Evolutionary conservation across 108 stramenopile species (phyloP).

Genomic region (Cyclotella cryptica): DNA sequence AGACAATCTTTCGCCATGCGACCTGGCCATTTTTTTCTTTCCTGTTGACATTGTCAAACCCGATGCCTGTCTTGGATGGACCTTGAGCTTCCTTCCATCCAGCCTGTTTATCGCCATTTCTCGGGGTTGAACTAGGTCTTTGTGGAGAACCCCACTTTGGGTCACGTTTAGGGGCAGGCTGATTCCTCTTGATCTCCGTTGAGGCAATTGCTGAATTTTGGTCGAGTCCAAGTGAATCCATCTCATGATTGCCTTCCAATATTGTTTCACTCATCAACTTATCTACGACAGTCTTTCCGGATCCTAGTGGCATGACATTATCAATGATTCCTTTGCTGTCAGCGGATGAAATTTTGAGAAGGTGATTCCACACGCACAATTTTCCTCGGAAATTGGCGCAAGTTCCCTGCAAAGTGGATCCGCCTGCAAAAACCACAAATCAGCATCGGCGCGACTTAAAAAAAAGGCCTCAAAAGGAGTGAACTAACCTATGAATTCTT

Average conservation of each 20-base stretch:
- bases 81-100: conserved; percentile 63
- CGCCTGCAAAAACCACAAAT: neutral
- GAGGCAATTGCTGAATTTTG: too few relatives aligned
- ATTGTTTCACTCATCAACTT: conserved; percentile 55
- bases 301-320: conserved; percentile 69
- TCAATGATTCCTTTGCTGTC: conserved; percentile 77
- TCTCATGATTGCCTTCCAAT: too few relatives aligned
- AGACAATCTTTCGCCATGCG: neutral
- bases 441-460: neutral
- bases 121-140: neutral
- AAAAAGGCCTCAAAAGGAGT: conserved; percentile 7
- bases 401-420: conserved; percentile 55
- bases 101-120: conserved; percentile 41
- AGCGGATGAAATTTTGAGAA: conserved; percentile 79
- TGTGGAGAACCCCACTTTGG: neutral
- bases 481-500: conserved; percentile 97
- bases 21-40: neutral
- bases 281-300: conserved; percentile 68
- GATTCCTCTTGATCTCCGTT: too few relatives aligned
- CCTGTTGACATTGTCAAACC: conserved; percentile 38
- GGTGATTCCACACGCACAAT: conserved; percentile 92
- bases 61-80: conserved; percentile 58
- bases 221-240: too few relatives aligned
- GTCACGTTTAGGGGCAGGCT: neutral
- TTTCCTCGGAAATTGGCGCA: conserved; percentile 96